Base-by-base conservation (phyloP, 148 eudicot genomes). In the Cornus suecica region DNA sequence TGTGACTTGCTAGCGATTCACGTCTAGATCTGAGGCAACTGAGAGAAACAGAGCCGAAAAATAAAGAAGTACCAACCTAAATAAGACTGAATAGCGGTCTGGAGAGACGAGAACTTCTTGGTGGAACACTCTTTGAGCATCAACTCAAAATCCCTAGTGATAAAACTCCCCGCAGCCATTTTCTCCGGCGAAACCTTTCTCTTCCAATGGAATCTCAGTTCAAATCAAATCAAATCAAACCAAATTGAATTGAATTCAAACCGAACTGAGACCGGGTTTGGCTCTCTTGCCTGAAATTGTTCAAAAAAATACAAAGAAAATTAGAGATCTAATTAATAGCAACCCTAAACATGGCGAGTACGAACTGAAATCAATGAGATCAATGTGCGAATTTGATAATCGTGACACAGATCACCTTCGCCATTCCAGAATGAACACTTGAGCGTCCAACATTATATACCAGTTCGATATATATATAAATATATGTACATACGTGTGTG, bases 161-260 rank as follows among this genome's bases (percentile, higher is more conserved):
- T 84, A 65, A 96, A 96, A 2, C 98, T 98, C 5, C 98, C 99
- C 23, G 99, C 99, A 65, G 97, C 93, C 98, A 94, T 94, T 66
- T 74, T 48, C 62, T 27, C 15, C 15, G 20, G 15, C 13, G 18
- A 48, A 37, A 48, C 54, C 54, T 48, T 30, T 51, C 26, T 41
- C 30, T 63, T 71, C 56, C 65, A 25, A 13, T 7, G 10, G 14
- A 6, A 37, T 37, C 6, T 37, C 42, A 37, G 42, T 37, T 37
- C 42, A 37, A 37, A 6, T 37, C 41, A 34, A 34, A 5, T 34
- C 42, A 37, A 37, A 3, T 37, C 42, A 37, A 37, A 37, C n/a
- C n/a, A n/a, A n/a, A n/a, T n/a, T n/a, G n/a, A 54, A 56, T 24
- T 71, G 64, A 54, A 54, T 29, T 31, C 41, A 18, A 56, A 32